A percentile compares a stretch with the other conserved stretches of the same genome.
phyloP scores from a whole-genome alignment of 257 asterid species.

The Thymus quinquecostatus region DNA sequence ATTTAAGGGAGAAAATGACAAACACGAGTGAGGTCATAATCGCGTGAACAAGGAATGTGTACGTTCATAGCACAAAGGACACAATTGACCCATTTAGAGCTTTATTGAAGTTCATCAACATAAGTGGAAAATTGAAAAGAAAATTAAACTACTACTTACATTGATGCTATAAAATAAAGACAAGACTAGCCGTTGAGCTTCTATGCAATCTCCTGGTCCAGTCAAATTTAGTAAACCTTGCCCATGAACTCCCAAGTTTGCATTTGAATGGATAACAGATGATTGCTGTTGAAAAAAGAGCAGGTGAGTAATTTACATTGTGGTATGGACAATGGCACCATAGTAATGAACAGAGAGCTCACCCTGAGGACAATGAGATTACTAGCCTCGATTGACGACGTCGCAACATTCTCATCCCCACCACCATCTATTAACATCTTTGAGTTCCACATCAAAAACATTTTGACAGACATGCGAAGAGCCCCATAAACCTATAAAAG shows the following conservation, averaged over 20 bases:
- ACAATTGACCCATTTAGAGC: slow-evolving; percentile 17
- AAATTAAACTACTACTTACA: slow-evolving; percentile 49
- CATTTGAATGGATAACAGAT: slow-evolving; percentile 91
- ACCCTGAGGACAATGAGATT: slow-evolving; percentile 97
- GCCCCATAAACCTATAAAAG: slow-evolving; percentile 92
- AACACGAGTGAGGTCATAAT: neutral
- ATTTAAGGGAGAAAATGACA: neutral
- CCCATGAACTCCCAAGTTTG: slow-evolving; percentile 95
- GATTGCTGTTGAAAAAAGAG: slow-evolving; percentile 58
- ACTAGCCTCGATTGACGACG: slow-evolving; percentile 96
- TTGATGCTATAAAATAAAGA: slow-evolving; percentile 88
- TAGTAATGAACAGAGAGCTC: slow-evolving; percentile 31
- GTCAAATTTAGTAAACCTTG: slow-evolving; percentile 90
- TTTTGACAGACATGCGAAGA: slow-evolving; percentile 97
- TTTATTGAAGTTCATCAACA: slow-evolving; percentile 16
- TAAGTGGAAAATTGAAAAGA: neutral
- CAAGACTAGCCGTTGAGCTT: slow-evolving; percentile 91
- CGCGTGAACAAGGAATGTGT: neutral
- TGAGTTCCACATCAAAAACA: slow-evolving; percentile 98
- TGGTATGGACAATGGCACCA: slow-evolving; percentile 21
- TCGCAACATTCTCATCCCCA: slow-evolving; percentile 96
- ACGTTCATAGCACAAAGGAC: slow-evolving; percentile 5
- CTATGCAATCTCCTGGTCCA: slow-evolving; percentile 94
- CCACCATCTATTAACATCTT: slow-evolving; percentile 94
- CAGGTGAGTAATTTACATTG: slow-evolving; percentile 24